Conservation (phyloP, 306 rosid species). For the Cucurbita pepo region DNA sequence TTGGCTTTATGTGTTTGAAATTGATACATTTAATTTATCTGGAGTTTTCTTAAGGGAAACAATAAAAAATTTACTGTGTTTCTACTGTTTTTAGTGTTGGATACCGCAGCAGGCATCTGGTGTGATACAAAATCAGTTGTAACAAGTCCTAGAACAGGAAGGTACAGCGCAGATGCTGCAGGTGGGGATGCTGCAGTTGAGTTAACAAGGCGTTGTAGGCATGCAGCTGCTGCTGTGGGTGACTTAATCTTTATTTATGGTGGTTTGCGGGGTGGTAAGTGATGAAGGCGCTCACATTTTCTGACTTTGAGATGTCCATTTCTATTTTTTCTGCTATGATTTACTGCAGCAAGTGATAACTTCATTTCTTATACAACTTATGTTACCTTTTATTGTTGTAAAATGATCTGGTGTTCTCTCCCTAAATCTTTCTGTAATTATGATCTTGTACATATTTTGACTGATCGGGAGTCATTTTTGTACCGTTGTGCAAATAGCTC, state of each 20-base stretch:
- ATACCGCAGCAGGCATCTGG: slow-evolving; percentile 99
- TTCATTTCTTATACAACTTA: not conserved
- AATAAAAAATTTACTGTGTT: not conserved
- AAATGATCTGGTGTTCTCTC: not conserved
- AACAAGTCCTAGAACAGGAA: slow-evolving; percentile 90
- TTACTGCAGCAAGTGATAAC: not conserved
- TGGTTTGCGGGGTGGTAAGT: slow-evolving; percentile 96
- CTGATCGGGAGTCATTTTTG: not conserved
- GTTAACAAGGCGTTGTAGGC: slow-evolving; percentile 96
- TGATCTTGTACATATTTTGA: not conserved
- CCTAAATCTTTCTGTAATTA: not conserved
- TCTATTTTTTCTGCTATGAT: not conserved
- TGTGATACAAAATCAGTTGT: slow-evolving; percentile 98
- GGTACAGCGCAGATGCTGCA: slow-evolving; percentile 97
- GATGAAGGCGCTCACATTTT: not conserved
- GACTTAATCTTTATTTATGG: slow-evolving; percentile 87
- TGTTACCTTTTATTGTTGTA: not conserved
- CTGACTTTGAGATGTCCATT: not conserved
- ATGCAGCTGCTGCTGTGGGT: slow-evolving; percentile 95
- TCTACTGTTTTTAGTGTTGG: slow-evolving; percentile 54
- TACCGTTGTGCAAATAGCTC: not conserved
- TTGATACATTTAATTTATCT: not conserved
- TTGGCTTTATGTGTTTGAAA: not conserved
- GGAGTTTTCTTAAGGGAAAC: not conserved
- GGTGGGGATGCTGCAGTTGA: slow-evolving; percentile 99